Evolutionary conservation across 768 basidiomycete species (phyloP), one percentile per base, ranked within the genome.

Genomic region (Trametes cubensis): DNA sequence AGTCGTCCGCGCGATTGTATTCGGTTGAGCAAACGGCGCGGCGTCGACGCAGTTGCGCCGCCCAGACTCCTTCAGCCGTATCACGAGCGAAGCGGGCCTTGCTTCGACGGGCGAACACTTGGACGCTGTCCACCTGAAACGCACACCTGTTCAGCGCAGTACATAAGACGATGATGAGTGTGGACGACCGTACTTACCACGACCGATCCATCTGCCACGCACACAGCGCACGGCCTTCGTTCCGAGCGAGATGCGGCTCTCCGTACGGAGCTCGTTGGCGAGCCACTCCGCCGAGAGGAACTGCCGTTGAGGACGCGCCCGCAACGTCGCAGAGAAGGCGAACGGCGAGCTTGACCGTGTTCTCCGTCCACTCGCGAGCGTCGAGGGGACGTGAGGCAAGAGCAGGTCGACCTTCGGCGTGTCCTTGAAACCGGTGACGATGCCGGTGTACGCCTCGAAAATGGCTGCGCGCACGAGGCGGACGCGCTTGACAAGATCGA

Each of bases 241-340:
- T 67, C 94, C 92, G 44, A 80, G 74, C 7, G 85, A 82, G 79
- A 89, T 85, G 23, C 92, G 86, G 46, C 82, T 82, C 75, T 88
- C 92, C 51, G 83, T 81, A 64, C 91, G 84, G 67, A 95, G 76
- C 65, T 92, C 86, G 21, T 77, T 76, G 0, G 85, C 88, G 64
- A 91, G 76, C 95, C 95, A 97, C 40, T 88, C 87, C 42, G 84
- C 77, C 47, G 94, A 81, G 60, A 98, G 78, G 49, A 85, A 74
- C 28, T 89, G 28, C 92, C 91, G 58, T 81, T 78, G 39, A 88
- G 84, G 84, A 98, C 34, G 85, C 83, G 70, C 95, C 93, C 1
- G 94, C 95, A n/a, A 99, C 80, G 70, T 99, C 97, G 59, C 97
- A 96, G 62, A 98, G 77, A 7, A 98, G 83, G 44, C 96, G 96